Evolutionary conservation across 139 green algal genomes (phyloP), one percentile per base, ranked within the genome.

Genomic region (Haematococcus lacustris): DNA sequence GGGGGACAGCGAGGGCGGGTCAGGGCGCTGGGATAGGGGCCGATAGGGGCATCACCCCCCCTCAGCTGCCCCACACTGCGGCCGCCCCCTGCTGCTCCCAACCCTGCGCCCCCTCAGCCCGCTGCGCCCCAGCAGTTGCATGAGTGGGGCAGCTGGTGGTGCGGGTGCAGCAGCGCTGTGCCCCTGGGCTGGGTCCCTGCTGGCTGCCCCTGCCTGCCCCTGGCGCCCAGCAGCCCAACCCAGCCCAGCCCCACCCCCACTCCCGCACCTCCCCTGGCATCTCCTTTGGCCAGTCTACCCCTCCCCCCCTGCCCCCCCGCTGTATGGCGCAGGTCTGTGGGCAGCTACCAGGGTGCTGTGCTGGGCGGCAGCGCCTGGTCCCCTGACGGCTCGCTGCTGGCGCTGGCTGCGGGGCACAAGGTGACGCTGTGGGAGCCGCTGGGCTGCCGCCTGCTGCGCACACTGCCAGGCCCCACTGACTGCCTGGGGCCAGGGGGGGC

Each of bases 341-440:
- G 74, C 2, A 66, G 53, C 0, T 89, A 89, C 76, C 86, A 82
- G 80, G 72, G 71, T 28, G 61, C 83, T 9, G 67, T 83, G 7
- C 66, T 94, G 50, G 59, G 25, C 1, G 76, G 71, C 2, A 77
- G 73, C 32, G 68, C 83, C 33, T 94, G 94, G 83, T 90, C 81
- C 69, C 38, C 47, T 13, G 90, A 96, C 67, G 90, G 90, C 28
- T 85, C 73, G 23, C 51, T 95, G 63, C 71, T 94, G n/a, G 90
- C 88, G 2, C 73, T 90, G n/a, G 85, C 76, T 34, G 68, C 78
- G 30, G 68, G 67, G 3, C 2, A 68, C 50, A 61, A 51, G 38
- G 76, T 91, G 35, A 89, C 86, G 7, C 73, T 95, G 38, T 95
- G 90, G 90, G 83, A 94, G 38, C 70, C 85, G 0, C 33, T 72